Base-by-base conservation (phyloP, 352 stramenopile species). In the Blastocystis sp. region DNA sequence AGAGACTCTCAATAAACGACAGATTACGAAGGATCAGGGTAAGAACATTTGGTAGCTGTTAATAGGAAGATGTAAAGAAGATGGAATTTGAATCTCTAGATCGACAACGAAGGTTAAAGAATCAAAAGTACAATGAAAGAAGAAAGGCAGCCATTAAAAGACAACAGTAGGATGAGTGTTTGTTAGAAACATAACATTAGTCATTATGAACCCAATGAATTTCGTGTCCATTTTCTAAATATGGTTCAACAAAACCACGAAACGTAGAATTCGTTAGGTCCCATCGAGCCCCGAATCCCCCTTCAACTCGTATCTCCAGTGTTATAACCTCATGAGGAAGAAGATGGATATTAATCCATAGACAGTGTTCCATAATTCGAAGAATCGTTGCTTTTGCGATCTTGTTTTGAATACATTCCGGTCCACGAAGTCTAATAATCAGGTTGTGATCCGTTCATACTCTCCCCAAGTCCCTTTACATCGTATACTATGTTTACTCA, bases 311-410 rank as follows among this genome's bases (percentile, higher is more conserved):
- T 6, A 95, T 87, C 89, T 95, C 93, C 81, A 95, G 92, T 56
- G 92, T 94, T 78, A 91, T 91, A 54, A 94, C 90, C 15, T 90
- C 90, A 60, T 95, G 91, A 48, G 93, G 93, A 0, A 95, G 91
- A 53, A 91, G 92, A 88, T 95, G 93, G 4, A 95, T 90, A 89
- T 95, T 95, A 69, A 95, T 95, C 93, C 93, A 95, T 27, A 93
- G 92, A 0, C 90, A 91, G 24, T 60, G 68, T n/a, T 92, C 92
- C 58, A 95, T 58, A 6, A 95, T 89, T 33, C 92, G 70, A 0
- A 89, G 68, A 0, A 95, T 81, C 77, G 93, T 94, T 37, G 66
- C 69, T 11, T 91, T 90, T 11, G 93, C 93, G 19, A 90, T 89
- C 3, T 89, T 89, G 66, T 95, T 95, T 75, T 95, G 95, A 57